Evolutionary conservation across 768 basidiomycete species (phyloP).

Genomic region (Termitomyces sp.): DNA sequence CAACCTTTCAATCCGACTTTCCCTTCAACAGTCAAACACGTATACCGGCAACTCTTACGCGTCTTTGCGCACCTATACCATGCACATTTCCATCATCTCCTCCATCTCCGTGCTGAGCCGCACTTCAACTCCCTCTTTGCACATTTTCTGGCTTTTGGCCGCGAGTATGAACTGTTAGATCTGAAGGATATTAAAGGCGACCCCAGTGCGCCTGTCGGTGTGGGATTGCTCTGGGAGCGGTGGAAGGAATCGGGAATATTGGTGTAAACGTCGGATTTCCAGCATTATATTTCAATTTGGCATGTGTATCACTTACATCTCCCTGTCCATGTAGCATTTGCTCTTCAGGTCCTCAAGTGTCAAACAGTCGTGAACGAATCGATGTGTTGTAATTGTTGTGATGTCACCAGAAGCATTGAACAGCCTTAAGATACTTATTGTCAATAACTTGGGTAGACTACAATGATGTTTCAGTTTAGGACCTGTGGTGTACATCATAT

Average conservation of each 20-base stretch:
- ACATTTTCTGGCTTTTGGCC: constrained; percentile 94
- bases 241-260: constrained; percentile 84
- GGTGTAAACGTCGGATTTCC: constrained; percentile 11
- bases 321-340: neutral
- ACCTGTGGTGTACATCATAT: too few species aligned
- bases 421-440: too few species aligned
- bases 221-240: constrained; percentile 79
- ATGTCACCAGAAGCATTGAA: too few species aligned
- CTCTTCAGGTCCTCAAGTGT: neutral
- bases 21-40: constrained; percentile 85
- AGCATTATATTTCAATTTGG: neutral
- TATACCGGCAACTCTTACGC: constrained; percentile 94
- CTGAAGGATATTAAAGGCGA: constrained; percentile 81
- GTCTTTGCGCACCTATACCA: constrained; percentile 98
- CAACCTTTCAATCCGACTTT: constrained; percentile 85
- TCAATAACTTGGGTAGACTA: too few species aligned
- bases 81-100: constrained; percentile 85
- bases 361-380: too few species aligned
- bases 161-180: constrained; percentile 88
- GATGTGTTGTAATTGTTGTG: too few species aligned
- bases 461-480: too few species aligned
- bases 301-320: neutral
- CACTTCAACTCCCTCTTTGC: constrained; percentile 98
- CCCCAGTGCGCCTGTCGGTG: constrained; percentile 54
- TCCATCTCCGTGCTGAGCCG: constrained; percentile 89